Evolutionary conservation across 306 rosid genomes (phyloP), one percentile per base, ranked within the genome.

Genomic region (Glycine latifolia): DNA sequence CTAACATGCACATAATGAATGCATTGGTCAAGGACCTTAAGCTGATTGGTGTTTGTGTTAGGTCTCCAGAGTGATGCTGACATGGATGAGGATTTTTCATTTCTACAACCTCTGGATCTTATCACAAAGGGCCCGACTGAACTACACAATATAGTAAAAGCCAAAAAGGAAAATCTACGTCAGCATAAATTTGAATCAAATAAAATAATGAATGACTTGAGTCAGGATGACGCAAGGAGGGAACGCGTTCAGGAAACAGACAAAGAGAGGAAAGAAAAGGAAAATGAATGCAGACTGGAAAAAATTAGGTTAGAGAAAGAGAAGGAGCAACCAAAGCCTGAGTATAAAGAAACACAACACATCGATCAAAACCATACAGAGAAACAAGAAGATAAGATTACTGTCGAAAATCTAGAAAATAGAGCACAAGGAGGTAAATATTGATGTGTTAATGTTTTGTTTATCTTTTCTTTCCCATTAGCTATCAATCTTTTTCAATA

Each of bases 81-180:
- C n/a, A 72, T 85, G 83, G 95, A 89, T 55, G 92, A 89, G 20
- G 95, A 91, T 76, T 81, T 89, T 56, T 89, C 95, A 4, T 89
- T 85, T 70, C 81, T 91, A 59, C 92, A 89, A 81, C 95, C 95
- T 33, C 71, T 91, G 73, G 95, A 91, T 82, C 92, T 91, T 20
- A 89, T 91, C 73, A 87, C 95, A 3, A 91, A 91, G 78, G 92
- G 87, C 46, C 86, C 86, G 0, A 56, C 79, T 65, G 91, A 89
- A 73, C 81, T 91, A 41, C 88, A 85, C 69, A 81, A 82, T 72
- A 84, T 91, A 11, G 83, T 89, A 11, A 87, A 81, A 66, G 87
- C 86, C 58, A 87, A 87, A 71, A 91, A 85, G 87, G 89, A 87
- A 66, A 84, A 79, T 71, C 77, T 85, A 52, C 84, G 77, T n/a